Base-by-base conservation (phyloP, 257 asterid species). In the Plantago ovata region DNA sequence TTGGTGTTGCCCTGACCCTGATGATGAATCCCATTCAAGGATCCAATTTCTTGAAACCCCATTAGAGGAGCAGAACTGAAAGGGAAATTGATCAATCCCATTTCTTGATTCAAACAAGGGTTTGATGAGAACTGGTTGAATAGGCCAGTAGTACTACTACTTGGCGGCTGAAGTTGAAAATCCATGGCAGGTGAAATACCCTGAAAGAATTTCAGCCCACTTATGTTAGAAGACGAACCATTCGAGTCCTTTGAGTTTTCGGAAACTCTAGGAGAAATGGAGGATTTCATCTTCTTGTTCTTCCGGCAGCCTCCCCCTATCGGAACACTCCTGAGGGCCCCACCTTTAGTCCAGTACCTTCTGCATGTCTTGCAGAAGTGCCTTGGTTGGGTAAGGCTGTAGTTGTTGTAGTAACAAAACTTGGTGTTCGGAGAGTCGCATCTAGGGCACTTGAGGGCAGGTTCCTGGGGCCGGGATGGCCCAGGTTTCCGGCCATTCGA, bases 321-420 rank as follows among this genome's bases (percentile, higher is more conserved):
- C 0, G 98, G 98, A 4, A 91, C 98, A 73, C 69, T 91, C 55
- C 98, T 78, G 47, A 91, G 42, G 55, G 96, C 95, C 15, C 98
- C 96, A 10, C 96, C 96, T 57, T 71, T 79, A 0, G 98, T 91
- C 98, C 98, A 91, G 75, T 91, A 91, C 84, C 96, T 62, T 15
- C 96, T 62, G 24, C 98, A 88, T 0, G 98, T 88, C 86, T 88
- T 92, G 76, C 98, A 92, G 71, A 92, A 92, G 60, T 92, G 96
- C 66, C 98, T 70, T 0, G 98, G 96, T 75, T 92, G 98, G 0
- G 96, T 60, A 48, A 92, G 87, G 76, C 93, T 85, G 68, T 91
- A 91, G 40, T 91, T 91, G 81, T 91, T 91, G 82, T 83, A 91
- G 82, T 91, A 91, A 69, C 98, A 91, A 45, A 91, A 91, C 64